These are phyloP conservation scores for Chrysoporthe deuterocubensis DNA, from an alignment of 2,329 filamentous ascomycete genomes.

Conservation along the genomic window DNA sequence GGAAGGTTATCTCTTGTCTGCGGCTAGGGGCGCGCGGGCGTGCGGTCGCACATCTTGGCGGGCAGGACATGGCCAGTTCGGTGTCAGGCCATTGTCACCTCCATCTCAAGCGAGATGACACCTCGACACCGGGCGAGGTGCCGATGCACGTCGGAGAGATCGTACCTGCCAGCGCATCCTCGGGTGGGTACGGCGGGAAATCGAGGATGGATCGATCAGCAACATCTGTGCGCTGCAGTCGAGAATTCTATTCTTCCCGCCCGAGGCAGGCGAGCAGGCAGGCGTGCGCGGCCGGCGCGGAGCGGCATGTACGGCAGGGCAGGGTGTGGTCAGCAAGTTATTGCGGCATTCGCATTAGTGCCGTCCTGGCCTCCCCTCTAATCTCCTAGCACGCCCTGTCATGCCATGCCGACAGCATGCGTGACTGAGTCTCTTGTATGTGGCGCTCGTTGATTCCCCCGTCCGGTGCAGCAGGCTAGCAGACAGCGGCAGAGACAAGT, in stretches of 20 bases:
- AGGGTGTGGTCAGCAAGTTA: too few relatives aligned
- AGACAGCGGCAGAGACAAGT: constrained; percentile 7
- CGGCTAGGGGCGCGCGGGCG: constrained; percentile 22
- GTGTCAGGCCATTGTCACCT: too few relatives aligned
- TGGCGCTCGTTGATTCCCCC: background rate
- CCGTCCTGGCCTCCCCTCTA: background rate
- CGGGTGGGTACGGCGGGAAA: constrained; percentile 2
- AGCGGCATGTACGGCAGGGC: background rate
- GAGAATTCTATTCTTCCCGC: background rate
- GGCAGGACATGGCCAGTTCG: too few relatives aligned
- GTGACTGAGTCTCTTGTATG: background rate
- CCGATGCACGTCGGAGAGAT: constrained; percentile 13
- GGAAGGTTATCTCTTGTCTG: constrained; percentile 6
- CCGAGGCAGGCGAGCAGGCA: background rate
- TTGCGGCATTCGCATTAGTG: too few relatives aligned
- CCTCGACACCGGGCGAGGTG: background rate
- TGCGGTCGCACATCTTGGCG: constrained; percentile 4
- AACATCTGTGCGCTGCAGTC: constrained; percentile 13
- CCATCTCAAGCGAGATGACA: too few relatives aligned
- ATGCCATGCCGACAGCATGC: background rate
- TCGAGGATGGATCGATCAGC: constrained; percentile 10
- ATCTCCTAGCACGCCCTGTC: background rate
- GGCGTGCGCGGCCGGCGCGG: too few relatives aligned
- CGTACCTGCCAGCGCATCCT: constrained; percentile 1
- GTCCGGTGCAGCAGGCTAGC: background rate